Evolutionary conservation across 345 rosid species (phyloP), one percentile per base, ranked within the genome.

Genomic region (Pistacia atlantica): DNA sequence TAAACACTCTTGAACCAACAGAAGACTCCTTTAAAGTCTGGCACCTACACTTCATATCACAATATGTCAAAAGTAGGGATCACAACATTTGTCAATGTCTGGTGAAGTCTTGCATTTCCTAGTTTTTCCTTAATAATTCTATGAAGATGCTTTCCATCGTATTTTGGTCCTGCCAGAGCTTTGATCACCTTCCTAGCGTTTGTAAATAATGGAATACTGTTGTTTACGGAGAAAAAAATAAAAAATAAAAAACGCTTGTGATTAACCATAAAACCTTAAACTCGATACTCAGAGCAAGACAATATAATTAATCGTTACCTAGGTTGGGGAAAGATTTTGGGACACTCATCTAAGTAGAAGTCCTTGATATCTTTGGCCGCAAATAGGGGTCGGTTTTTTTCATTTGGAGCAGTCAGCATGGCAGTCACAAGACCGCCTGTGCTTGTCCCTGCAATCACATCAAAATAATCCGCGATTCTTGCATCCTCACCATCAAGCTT

Each of bases 341-440:
- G 87, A 65, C 85, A 55, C 45, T 89, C 76, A 0, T 80, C 31
- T 0, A 86, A 83, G 62, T 83, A 87, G 69, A 87, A 87, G 12
- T 57, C 63, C 0, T 61, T 86, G 71, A 89, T 83, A 18, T 89
- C 93, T 38, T 82, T 83, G 13, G 93, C 92, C 2, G 89, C 89
- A 64, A 86, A 88, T 5, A 88, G 52, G 17, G 93, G 92, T 1
- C 89, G 87, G 16, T 84, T 85, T 2, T 75, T 69, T 11, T 83
- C 80, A n/a, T 83, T 37, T 1, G 88, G 94, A 11, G 85, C 45
- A 1, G 94, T 78, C 54, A 90, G 78, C 92, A 88, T 86, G 73
- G 92, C 84, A 6, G 92, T 77, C 45, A 90, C 82, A 1, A 90
- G 83, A 6, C 92, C 92, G 0, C 94, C 92, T 0, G 92, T 90